Percentiles rank a stretch among this genome's conserved stretches.
Evolutionary conservation across 108 stramenopile species (phyloP).

Genomic region (Ochromonas danica): DNA sequence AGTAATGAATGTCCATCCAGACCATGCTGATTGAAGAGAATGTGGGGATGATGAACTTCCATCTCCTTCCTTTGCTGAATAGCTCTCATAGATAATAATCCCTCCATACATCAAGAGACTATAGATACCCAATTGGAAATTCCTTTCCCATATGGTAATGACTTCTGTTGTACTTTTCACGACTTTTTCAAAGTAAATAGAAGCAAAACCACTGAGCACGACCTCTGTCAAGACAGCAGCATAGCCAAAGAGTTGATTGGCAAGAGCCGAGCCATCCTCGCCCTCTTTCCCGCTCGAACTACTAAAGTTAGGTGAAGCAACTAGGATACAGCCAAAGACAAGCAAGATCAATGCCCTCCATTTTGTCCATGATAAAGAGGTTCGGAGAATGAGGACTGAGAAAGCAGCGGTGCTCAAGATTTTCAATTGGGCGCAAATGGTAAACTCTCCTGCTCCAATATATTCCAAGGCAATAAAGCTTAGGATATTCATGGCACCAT

Average conservation of each 20-base stretch:
- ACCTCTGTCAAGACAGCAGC: slow-evolving; percentile 82
- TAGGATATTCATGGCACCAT: slow-evolving; percentile 85
- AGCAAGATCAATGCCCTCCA: slow-evolving; percentile 82
- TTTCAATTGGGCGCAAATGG: slow-evolving; percentile 71
- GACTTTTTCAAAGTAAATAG: slow-evolving; percentile 90
- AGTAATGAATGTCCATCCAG: neutral
- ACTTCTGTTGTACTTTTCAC: slow-evolving; percentile 66
- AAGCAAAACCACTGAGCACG: slow-evolving; percentile 80
- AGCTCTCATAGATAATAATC: slow-evolving; percentile 8
- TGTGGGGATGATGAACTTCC: neutral
- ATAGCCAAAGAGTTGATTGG: slow-evolving; percentile 54
- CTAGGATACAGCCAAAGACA: slow-evolving; percentile 78
- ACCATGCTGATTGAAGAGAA: neutral
- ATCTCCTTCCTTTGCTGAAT: neutral
- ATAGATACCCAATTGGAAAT: slow-evolving; percentile 67
- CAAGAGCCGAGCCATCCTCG: slow-evolving; percentile 36
- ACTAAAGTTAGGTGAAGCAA: slow-evolving; percentile 76
- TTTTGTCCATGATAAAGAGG: slow-evolving; percentile 73
- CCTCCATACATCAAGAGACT: slow-evolving; percentile 39
- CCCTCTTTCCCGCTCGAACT: slow-evolving; percentile 44
- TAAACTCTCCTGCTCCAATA: slow-evolving; percentile 85
- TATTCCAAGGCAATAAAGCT: slow-evolving; percentile 77
- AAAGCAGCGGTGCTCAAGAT: slow-evolving; percentile 85
- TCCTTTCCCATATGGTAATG: slow-evolving; percentile 82
- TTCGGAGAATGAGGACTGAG: slow-evolving; percentile 70